Percentiles rank a stretch among this genome's conserved stretches.
These are phyloP conservation scores for Salvia rosmarinus DNA, from an alignment of 257 asterid genomes.

Conservation along the genomic window DNA sequence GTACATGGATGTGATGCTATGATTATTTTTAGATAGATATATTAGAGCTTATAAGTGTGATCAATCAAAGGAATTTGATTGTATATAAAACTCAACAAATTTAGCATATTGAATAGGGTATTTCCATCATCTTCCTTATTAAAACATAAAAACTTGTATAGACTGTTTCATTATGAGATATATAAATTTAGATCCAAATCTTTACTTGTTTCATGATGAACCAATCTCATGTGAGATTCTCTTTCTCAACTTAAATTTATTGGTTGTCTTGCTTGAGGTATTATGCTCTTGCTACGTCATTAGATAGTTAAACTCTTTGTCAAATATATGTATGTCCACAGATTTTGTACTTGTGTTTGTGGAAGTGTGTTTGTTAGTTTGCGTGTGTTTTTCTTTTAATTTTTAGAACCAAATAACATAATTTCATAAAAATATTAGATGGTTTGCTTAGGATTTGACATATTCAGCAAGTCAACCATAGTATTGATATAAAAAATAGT, in stretches of 20 bases:
- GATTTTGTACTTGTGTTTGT: slow-evolving; percentile 6
- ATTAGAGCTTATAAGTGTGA: neutral
- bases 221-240: too few relatives aligned
- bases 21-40: too few relatives aligned
- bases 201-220: too few relatives aligned
- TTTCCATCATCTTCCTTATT: too few relatives aligned
- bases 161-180: too few relatives aligned
- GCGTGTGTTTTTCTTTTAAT: neutral
- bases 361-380: too few relatives aligned
- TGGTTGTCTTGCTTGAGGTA: neutral
- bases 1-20: too few relatives aligned
- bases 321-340: neutral
- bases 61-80: neutral
- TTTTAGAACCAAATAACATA: neutral
- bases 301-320: neutral
- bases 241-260: neutral
- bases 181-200: too few relatives aligned
- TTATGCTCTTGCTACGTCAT: neutral
- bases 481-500: too few relatives aligned
- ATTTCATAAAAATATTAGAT: neutral
- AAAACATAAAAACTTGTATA: too few relatives aligned
- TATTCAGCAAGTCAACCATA: too few relatives aligned
- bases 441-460: neutral
- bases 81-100: neutral
- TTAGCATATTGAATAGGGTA: neutral